These are phyloP conservation scores for Boletus sp. DNA, from an alignment of 768 basidiomycete genomes.

Conservation along the genomic window DNA sequence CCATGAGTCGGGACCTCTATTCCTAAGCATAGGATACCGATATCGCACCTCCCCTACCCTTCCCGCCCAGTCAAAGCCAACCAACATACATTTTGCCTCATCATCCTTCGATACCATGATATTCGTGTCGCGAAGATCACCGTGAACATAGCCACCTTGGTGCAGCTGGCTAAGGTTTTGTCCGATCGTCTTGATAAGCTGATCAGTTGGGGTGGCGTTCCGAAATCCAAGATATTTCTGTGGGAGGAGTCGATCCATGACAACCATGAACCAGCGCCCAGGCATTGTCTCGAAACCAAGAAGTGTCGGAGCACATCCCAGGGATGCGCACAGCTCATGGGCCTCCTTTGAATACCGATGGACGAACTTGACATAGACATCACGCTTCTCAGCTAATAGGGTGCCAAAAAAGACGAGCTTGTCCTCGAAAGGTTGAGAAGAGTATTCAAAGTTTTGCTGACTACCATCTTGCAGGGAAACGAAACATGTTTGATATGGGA, in stretches of 20 bases:
- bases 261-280: neutral
- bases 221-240: neutral
- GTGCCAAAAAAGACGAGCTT: neutral
- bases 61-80: neutral
- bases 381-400: neutral
- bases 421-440: neutral
- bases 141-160: neutral
- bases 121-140: neutral
- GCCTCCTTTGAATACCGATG: neutral
- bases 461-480: neutral
- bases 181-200: neutral
- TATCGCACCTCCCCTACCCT: neutral
- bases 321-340: neutral
- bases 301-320: neutral
- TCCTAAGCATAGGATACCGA: neutral
- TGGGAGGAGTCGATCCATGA: neutral
- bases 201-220: neutral
- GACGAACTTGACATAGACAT: neutral
- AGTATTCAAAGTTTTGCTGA: neutral
- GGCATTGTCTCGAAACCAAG: neutral
- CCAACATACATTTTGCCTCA: neutral
- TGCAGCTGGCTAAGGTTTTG: neutral
- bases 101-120: neutral
- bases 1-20: too few species aligned
- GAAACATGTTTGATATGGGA: neutral